Evolutionary conservation across 169 alveolate genomes (phyloP), one percentile per base, ranked within the genome.

Genomic region (Plasmodium ovale): DNA sequence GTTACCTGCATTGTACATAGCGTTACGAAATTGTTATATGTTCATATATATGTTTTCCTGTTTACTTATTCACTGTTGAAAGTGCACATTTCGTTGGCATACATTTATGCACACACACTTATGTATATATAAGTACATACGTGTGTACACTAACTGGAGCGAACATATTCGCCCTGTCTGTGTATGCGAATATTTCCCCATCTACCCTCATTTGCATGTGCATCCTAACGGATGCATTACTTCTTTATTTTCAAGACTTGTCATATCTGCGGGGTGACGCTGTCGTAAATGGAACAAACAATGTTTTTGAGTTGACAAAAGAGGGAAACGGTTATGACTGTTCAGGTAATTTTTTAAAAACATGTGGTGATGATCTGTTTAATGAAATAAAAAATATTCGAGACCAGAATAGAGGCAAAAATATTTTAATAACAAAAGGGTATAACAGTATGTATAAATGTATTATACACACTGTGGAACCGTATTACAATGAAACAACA

Each of bases 271-370:
- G 42, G 31, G 91, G 91, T 31, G 91, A 84, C 49, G 91, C 62
- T n/a, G 73, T 29, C 10, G 85, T 84, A 9, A 84, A 84, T 60
- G 91, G 91, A 67, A 84, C 91, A 47, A 84, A 84, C 25, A 37
- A 67, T 29, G 25, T 62, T 51, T 84, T 84, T 44, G 84, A 67
- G 49, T 25, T 84, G 62, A 68, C 74, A 27, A 84, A 84, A 47
- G 87, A 84, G 54, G 91, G 91, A 3, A 84, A 56, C 29, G 91
- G 91, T n/a, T 84, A 84, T 84, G 91, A 84, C 60, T 84, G 91
- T 53, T 67, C 91, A 25, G 65, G 91, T 21, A 84, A 84, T 58
- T 84, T 84, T 84, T 84, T 84, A 68, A 84, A 84, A 69, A 68
- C 74, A 21, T 84, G 91, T 51, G 91, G 91, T n/a, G 64, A 67